Conservation (phyloP, 1,284 basidiomycete species). For the Athelia psychrophila region DNA sequence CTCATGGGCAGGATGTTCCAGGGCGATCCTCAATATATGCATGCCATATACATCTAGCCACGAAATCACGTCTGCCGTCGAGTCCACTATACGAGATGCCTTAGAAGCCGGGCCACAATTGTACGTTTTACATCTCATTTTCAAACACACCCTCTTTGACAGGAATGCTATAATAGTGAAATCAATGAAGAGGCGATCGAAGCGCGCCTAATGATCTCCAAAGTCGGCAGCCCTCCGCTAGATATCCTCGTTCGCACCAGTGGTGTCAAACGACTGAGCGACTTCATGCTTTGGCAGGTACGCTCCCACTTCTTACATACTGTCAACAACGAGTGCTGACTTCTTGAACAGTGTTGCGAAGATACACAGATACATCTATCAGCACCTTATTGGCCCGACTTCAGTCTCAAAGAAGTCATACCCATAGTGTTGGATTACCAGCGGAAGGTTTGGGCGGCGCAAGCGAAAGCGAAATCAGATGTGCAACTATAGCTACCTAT, state of each 20-base stretch:
- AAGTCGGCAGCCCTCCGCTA: constrained; percentile 73
- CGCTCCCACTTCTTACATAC: constrained; percentile 17
- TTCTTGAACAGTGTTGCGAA: constrained; percentile 59
- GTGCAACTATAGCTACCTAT: too few relatives aligned
- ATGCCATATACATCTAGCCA: constrained; percentile 93
- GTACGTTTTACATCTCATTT: constrained; percentile 17
- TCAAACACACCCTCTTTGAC: constrained; percentile 4
- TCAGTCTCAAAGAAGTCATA: constrained; percentile 84
- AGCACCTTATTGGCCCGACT: constrained; percentile 93
- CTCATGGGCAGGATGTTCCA: constrained; percentile 26
- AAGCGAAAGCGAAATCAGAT: background rate
- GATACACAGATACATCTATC: constrained; percentile 91
- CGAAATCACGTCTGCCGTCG: constrained; percentile 84
- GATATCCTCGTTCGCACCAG: constrained; percentile 93
- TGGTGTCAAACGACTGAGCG: constrained; percentile 87
- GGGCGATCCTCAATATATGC: constrained; percentile 91
- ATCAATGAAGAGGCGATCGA: constrained; percentile 71
- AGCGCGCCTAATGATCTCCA: constrained; percentile 62
- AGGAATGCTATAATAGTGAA: constrained; percentile 27
- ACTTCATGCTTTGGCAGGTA: constrained; percentile 96
- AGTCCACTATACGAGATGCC: constrained; percentile 51
- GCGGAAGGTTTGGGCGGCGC: background rate
- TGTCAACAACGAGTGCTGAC: constrained; percentile 2
- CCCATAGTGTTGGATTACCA: constrained; percentile 82
- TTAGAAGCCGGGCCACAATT: constrained; percentile 31